These are phyloP conservation scores for Fusarium cyanostomum DNA, from an alignment of 2,329 filamentous ascomycete species.

Conservation along the genomic window DNA sequence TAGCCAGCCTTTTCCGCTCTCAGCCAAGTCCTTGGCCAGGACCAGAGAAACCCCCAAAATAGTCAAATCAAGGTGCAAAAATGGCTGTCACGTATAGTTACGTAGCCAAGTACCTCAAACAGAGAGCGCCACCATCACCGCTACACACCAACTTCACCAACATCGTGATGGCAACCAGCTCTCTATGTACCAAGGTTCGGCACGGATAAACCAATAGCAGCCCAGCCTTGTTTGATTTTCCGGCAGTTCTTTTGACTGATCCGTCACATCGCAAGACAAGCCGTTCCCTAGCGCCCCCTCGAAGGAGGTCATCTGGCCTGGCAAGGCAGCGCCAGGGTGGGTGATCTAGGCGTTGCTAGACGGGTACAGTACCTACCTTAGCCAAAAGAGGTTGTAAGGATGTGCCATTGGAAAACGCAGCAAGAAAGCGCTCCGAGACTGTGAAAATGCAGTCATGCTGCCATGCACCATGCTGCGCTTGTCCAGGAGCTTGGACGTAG, in stretches of 20 bases:
- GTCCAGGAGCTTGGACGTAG: not conserved
- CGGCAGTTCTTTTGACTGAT: constrained; percentile 30
- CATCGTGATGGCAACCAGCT: constrained; percentile 25
- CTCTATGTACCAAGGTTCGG: constrained; percentile 6
- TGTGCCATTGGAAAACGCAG: not conserved
- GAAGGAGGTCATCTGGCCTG: constrained; percentile 33
- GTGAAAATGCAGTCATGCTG: not conserved
- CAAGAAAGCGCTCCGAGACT: not conserved
- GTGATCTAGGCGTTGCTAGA: constrained; percentile 13
- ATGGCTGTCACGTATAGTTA: constrained; percentile 6
- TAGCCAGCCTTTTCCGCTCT: too few relatives aligned
- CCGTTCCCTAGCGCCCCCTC: constrained; percentile 28
- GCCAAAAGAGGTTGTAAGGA: not conserved
- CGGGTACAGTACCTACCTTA: too few relatives aligned
- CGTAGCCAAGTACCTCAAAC: constrained; percentile 27
- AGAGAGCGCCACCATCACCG: constrained; percentile 18
- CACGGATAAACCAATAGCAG: constrained; percentile 27
- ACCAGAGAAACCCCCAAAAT: too few relatives aligned
- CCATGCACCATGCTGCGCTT: not conserved
- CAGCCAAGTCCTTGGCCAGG: too few relatives aligned
- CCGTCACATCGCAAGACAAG: constrained; percentile 6
- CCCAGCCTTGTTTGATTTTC: constrained; percentile 27
- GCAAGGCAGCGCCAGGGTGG: constrained; percentile 14
- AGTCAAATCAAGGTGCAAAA: too few relatives aligned
- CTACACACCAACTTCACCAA: constrained; percentile 26